Percentiles rank a stretch among this genome's conserved stretches.
Evolutionary conservation across 1,139 yeast genomes (phyloP).

Genomic region (Scheffersomyces cryptocercus): DNA sequence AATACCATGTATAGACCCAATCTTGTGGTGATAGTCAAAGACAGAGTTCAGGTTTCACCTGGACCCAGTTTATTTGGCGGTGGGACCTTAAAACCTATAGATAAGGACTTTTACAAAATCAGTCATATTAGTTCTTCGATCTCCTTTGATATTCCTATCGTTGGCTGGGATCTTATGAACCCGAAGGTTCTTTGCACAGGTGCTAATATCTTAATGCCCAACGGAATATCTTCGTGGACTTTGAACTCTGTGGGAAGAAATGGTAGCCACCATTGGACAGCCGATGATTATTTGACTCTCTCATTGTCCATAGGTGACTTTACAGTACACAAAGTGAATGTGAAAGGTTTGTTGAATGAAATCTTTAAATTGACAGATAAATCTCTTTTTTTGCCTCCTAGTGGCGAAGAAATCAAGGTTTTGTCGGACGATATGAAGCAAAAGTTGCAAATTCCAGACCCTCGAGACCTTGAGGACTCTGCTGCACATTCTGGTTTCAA

Average conservation of each 20-base stretch:
- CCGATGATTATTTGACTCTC: conserved; percentile 32
- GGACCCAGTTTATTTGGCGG: not conserved
- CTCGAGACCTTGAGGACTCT: not conserved
- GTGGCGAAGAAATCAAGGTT: not conserved
- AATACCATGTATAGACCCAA: conserved; percentile 26
- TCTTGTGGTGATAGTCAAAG: conserved; percentile 21
- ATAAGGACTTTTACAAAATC: conserved; percentile 15
- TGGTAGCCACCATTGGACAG: conserved; percentile 12
- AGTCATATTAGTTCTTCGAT: conserved; percentile 34
- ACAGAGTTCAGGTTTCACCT: conserved; percentile 8
- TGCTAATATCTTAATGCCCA: conserved; percentile 26
- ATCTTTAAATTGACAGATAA: conserved; percentile 16
- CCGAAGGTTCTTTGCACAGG: conserved; percentile 15
- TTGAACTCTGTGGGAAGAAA: conserved; percentile 11
- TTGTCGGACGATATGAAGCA: conserved; percentile 2
- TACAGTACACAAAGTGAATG: conserved; percentile 33
- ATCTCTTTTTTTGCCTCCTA: conserved; percentile 9
- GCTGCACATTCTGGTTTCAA: conserved; percentile 19
- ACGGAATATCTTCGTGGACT: conserved; percentile 28
- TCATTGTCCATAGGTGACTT: conserved; percentile 37
- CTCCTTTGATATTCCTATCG: conserved; percentile 27
- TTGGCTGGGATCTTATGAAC: conserved; percentile 19
- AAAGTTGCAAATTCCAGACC: conserved; percentile 3
- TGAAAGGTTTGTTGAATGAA: conserved; percentile 30
- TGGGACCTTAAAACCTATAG: conserved; percentile 4